phyloP scores from a whole-genome alignment of 1,284 basidiomycete species.

The Phellinidium pouzarii region DNA sequence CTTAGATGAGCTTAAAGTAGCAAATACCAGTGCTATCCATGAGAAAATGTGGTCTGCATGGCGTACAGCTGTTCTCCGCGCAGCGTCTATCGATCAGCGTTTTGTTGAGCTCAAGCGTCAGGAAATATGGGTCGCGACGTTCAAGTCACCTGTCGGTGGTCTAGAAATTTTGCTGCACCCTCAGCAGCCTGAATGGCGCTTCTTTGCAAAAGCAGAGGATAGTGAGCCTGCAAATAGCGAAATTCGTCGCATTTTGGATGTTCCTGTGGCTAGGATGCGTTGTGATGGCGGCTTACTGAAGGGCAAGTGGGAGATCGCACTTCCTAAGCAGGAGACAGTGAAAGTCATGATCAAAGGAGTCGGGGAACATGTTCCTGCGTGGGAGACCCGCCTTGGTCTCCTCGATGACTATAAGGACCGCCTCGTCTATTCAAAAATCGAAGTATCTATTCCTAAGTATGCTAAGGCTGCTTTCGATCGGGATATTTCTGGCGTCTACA shows the following conservation, averaged over 20 bases:
- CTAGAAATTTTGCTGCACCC: constrained; percentile 77
- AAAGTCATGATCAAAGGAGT: constrained; percentile 57
- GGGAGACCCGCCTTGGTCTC: constrained; percentile 83
- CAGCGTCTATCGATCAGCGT: constrained; percentile 59
- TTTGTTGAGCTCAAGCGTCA: constrained; percentile 87
- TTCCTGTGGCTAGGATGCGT: constrained; percentile 74
- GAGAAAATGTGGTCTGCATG: constrained; percentile 59
- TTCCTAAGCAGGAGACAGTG: constrained; percentile 59
- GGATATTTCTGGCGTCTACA: constrained; percentile 75
- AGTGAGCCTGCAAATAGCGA: constrained; percentile 74
- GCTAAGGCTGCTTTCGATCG: constrained; percentile 60
- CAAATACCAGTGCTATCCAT: constrained; percentile 39
- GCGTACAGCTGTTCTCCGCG: constrained; percentile 61
- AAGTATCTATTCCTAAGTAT: constrained; percentile 51
- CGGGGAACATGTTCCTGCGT: constrained; percentile 73
- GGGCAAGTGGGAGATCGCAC: constrained; percentile 78
- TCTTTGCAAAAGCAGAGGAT: constrained; percentile 67
- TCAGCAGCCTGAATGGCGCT: constrained; percentile 78
- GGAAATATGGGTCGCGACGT: constrained; percentile 80
- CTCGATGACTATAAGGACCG: constrained; percentile 58
- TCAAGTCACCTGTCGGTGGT: constrained; percentile 63
- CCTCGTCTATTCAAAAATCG: constrained; percentile 60
- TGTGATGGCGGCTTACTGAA: constrained; percentile 53
- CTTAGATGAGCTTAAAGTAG: constrained; percentile 47
- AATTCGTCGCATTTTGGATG: constrained; percentile 66